phyloP scores from a whole-genome alignment of 1,139 yeast genomes.

The Candida gigantensis region DNA sequence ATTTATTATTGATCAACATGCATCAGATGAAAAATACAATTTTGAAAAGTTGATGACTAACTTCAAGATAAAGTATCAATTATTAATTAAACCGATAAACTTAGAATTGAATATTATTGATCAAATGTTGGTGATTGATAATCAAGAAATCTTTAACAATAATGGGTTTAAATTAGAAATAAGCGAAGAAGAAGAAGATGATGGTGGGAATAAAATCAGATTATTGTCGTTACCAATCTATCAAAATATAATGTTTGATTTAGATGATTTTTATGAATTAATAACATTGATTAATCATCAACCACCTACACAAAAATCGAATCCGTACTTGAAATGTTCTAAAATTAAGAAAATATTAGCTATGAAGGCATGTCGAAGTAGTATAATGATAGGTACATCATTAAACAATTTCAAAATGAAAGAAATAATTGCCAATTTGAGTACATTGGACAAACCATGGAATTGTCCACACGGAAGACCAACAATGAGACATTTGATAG shows the following conservation, averaged over 20 bases:
- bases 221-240: slow-evolving; percentile 72
- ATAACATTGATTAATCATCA: slow-evolving; percentile 53
- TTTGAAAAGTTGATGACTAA: slow-evolving; percentile 69
- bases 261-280: slow-evolving; percentile 73
- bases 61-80: slow-evolving; percentile 58
- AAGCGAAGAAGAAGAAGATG: no score
- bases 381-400: slow-evolving; percentile 90
- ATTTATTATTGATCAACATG: slow-evolving; percentile 94
- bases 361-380: slow-evolving; percentile 90
- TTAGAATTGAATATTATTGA: slow-evolving; percentile 77
- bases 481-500: slow-evolving; percentile 86
- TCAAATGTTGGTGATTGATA: slow-evolving; percentile 66
- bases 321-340: slow-evolving; percentile 58
- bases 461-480: slow-evolving; percentile 99
- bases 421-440: slow-evolving; percentile 64
- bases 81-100: slow-evolving; percentile 63
- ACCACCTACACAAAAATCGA: slow-evolving; percentile 5
- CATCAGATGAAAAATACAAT: slow-evolving; percentile 92
- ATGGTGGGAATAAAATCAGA: slow-evolving; percentile 59
- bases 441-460: slow-evolving; percentile 89
- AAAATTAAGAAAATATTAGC: slow-evolving; percentile 85
- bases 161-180: slow-evolving; percentile 67
- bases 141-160: slow-evolving; percentile 53
- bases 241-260: slow-evolving; percentile 64
- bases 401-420: slow-evolving; percentile 62